A percentile compares a stretch with the other conserved stretches of the same genome.
Conservation (phyloP, 2,329 filamentous ascomycete species). For the Curvularia spicifera region DNA sequence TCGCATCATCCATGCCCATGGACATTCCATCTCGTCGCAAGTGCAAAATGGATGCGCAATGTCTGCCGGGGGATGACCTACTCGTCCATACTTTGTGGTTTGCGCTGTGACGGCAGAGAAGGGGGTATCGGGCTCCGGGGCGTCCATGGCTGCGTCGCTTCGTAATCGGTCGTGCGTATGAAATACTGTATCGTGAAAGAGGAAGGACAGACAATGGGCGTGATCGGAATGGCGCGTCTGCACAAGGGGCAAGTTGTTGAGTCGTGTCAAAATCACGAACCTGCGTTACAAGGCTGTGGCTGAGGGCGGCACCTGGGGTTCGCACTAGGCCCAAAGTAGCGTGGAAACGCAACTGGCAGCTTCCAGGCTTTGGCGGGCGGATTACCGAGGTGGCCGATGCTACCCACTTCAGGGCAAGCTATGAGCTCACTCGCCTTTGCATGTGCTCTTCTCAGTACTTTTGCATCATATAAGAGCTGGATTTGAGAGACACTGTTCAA, state of each 20-base stretch:
- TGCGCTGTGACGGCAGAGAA: constrained; percentile 89
- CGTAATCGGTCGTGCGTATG: constrained; percentile 1
- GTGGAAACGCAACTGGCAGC: constrained; percentile 1
- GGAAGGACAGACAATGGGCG: constrained; percentile 7
- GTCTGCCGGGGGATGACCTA: constrained; percentile 53
- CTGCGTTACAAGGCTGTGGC: constrained; percentile 35
- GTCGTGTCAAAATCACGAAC: constrained; percentile 37
- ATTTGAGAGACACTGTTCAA: constrained; percentile 5
- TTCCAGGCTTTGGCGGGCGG: constrained; percentile 16
- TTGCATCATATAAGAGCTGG: not conserved
- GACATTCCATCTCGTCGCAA: not conserved
- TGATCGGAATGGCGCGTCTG: constrained; percentile 9
- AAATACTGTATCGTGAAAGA: not conserved
- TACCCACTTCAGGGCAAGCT: constrained; percentile 26
- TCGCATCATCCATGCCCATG: not conserved
- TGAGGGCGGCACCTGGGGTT: constrained; percentile 12
- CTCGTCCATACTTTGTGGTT: constrained; percentile 75
- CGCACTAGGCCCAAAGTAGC: constrained; percentile 10
- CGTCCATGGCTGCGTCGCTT: constrained; percentile 69
- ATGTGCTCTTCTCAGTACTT: not conserved
- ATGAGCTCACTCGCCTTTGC: not conserved
- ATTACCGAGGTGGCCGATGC: constrained; percentile 40
- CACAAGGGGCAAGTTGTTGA: constrained; percentile 27
- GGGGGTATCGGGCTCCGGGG: constrained; percentile 86
- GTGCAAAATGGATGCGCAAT: constrained; percentile 15